Evolutionary conservation across 2,329 filamentous ascomycete genomes (phyloP), one percentile per base, ranked within the genome.

Genomic region (Byssothecium circinans): DNA sequence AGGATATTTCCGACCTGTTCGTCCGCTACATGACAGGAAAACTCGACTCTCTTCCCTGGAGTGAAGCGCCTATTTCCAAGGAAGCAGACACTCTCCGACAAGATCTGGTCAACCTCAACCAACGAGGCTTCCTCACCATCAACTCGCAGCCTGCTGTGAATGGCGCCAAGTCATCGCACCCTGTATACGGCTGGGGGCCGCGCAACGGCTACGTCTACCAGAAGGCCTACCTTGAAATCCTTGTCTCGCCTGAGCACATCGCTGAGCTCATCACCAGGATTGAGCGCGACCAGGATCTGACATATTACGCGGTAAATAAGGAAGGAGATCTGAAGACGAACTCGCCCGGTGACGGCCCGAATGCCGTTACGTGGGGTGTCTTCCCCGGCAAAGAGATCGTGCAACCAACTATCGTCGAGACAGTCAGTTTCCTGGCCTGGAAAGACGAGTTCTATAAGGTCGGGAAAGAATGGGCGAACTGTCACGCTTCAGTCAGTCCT

Each of bases 351-450:
- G 90, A 95, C 59, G 89, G 90, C 5, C 94, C 94, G 30, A 99
- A 99, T 63, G 94, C 94, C n/a, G 89, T 99, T 41, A 99, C 94
- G 1, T 99, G 94, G 94, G 94, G 94, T 73, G 95, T 99, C 27
- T 99, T 97, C 77, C 92, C 94, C 0, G 94, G 94, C 49, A 95
- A 97, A 71, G 94, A 99, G 73, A 96, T 99, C 67, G 91, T 99
- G n/a, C 94, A 99, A 72, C 94, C 94, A 12, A 99, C 94, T n/a
- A 96, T 99, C 62, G 94, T 99, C 43, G 94, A 99, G 75, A 95
- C 89, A 15, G 87, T 99, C 69, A 95, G 89, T 70, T 99, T 99
- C 81, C 78, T 99, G 44, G 94, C 94, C 2, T 99, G 94, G 94
- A 95, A 95, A 74, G 94, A 99, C 60, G 94, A 99, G 74, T 95